phyloP scores from a whole-genome alignment of 1,284 basidiomycete species.

The Wallemia mellicola region DNA sequence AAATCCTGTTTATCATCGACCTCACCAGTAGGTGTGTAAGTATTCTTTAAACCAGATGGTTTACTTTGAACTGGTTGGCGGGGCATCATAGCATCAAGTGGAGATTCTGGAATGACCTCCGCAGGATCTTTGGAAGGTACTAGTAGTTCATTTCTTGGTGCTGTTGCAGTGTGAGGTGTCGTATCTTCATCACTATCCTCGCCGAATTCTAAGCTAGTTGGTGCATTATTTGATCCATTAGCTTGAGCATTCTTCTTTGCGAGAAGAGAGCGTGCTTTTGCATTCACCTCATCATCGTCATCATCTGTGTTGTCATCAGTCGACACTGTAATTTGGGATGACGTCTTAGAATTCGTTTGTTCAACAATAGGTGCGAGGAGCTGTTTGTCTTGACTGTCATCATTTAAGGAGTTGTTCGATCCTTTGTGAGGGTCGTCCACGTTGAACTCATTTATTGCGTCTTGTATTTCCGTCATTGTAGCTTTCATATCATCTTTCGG shows the following conservation, averaged over 20 bases:
- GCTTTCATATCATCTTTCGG: constrained; percentile 37
- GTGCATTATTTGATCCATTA: background rate
- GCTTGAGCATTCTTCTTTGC: background rate
- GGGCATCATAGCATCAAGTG: background rate
- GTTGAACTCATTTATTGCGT: constrained; percentile 50
- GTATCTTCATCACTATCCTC: background rate
- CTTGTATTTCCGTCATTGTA: constrained; percentile 59
- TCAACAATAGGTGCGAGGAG: constrained; percentile 3
- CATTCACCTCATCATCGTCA: constrained; percentile 25
- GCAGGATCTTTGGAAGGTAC: background rate
- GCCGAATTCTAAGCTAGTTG: background rate
- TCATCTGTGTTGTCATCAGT: constrained; percentile 56
- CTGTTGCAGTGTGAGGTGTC: background rate
- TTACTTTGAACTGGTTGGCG: background rate
- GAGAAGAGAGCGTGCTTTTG: constrained; percentile 13
- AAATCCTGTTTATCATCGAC: background rate
- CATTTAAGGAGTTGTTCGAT: too few species aligned
- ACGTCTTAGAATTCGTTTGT: constrained; percentile 5
- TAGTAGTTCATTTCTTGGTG: background rate
- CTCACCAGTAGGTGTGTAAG: too few species aligned
- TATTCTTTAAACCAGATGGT: background rate
- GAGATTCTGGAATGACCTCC: background rate
- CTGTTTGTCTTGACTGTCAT: too few species aligned
- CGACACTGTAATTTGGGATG: constrained; percentile 37
- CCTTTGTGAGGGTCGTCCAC: constrained; percentile 8